A percentile compares a stretch with the other conserved stretches of the same genome.
Evolutionary conservation across 768 basidiomycete species (phyloP).

Genomic region (Lentinula guzmanii): DNA sequence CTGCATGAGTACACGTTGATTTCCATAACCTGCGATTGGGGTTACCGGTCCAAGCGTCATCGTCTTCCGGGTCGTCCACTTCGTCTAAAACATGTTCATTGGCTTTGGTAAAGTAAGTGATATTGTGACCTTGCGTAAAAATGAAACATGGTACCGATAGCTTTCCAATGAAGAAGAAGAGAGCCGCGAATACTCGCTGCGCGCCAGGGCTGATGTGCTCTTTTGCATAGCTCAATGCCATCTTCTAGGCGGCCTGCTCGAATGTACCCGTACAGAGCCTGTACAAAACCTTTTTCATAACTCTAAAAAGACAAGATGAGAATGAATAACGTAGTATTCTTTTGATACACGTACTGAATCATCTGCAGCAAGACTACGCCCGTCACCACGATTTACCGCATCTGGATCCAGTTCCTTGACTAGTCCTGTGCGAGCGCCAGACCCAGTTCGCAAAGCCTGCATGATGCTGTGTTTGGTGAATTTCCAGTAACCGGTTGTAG

Average conservation of each 20-base stretch:
- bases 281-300: constrained; percentile 73
- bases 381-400: constrained; percentile 55
- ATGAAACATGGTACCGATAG: constrained; percentile 45
- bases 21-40: constrained; percentile 82
- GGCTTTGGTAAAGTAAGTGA: constrained; percentile 15
- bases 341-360: constrained; percentile 55
- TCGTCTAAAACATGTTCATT: constrained; percentile 41
- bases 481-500: constrained; percentile 77
- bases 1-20: constrained; percentile 71
- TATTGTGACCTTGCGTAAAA: background rate
- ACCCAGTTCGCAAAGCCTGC: constrained; percentile 53
- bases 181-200: constrained; percentile 87
- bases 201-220: constrained; percentile 87
- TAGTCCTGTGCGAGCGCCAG: constrained; percentile 38
- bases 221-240: constrained; percentile 75
- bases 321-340: background rate
- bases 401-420: constrained; percentile 80
- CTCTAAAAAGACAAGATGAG: constrained; percentile 35
- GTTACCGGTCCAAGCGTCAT: constrained; percentile 69
- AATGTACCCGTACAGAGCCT: constrained; percentile 75
- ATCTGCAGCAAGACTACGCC: constrained; percentile 59
- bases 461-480: constrained; percentile 74
- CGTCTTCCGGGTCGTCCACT: constrained; percentile 34
- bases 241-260: constrained; percentile 83
- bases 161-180: constrained; percentile 68